Conservation (phyloP, 148 eudicot genomes). For the Arbutus unedo region DNA sequence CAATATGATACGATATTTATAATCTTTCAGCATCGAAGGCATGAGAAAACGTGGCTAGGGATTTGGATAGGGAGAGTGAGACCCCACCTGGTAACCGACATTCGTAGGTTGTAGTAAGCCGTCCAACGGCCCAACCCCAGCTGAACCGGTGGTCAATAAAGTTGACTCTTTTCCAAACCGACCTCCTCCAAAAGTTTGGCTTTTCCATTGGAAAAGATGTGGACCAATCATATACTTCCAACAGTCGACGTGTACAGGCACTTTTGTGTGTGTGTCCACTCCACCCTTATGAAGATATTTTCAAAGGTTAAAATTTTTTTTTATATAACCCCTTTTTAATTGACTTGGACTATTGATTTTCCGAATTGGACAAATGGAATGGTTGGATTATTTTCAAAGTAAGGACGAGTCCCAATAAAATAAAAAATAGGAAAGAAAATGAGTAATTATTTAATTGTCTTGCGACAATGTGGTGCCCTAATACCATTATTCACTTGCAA, state of each 20-base stretch:
- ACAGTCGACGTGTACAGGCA: background rate
- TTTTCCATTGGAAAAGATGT: background rate
- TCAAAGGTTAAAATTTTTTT: background rate
- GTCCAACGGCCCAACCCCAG: background rate
- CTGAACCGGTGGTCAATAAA: constrained; percentile 7
- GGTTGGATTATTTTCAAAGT: no score
- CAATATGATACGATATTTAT: no score
- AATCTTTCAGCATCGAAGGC: background rate
- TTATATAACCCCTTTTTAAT: no score
- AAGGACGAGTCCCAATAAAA: no score
- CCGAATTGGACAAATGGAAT: no score
- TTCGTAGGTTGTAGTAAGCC: background rate
- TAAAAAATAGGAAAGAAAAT: no score
- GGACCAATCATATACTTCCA: constrained; percentile 13
- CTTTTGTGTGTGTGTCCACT: background rate
- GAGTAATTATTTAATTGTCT: no score
- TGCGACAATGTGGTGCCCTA: no score
- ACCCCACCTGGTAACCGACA: background rate
- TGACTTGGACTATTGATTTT: no score
- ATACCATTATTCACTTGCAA: no score
- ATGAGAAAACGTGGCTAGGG: background rate
- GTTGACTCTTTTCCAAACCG: background rate
- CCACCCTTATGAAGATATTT: background rate
- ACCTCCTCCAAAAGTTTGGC: background rate
- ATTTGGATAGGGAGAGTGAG: background rate